phyloP scores from a whole-genome alignment of 495 filamentous ascomycete species.

The Aspergillus coremiiformis region DNA sequence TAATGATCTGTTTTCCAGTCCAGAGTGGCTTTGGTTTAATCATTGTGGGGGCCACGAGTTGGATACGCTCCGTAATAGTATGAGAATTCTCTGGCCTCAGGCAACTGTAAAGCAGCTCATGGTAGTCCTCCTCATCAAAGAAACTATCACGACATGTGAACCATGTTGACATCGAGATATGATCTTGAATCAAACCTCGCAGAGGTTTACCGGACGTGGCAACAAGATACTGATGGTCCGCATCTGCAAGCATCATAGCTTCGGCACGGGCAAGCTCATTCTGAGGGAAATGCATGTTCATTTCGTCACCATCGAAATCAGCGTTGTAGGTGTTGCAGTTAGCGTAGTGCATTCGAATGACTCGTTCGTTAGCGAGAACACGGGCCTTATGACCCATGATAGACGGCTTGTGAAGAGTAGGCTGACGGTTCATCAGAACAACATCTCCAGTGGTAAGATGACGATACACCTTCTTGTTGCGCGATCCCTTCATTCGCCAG shows the following conservation, averaged over 20 bases:
- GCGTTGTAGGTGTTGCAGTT: constrained; percentile 99
- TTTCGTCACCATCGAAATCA: constrained; percentile 99
- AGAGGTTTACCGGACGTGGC: constrained; percentile 90
- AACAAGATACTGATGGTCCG: constrained; percentile 94
- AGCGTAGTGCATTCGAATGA: constrained; percentile 98
- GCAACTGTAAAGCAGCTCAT: constrained; percentile 84
- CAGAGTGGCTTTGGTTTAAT: constrained; percentile 75
- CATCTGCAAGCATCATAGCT: constrained; percentile 85
- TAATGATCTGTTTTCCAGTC: constrained; percentile 98
- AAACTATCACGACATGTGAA: constrained; percentile 91
- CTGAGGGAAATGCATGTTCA: constrained; percentile 99
- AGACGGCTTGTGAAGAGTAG: constrained; percentile 99
- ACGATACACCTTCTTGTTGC: constrained; percentile 94
- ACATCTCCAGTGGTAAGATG: constrained; percentile 95
- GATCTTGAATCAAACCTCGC: constrained; percentile 96
- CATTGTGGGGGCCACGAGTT: constrained; percentile 71
- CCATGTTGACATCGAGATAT: constrained; percentile 88
- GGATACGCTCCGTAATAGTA: constrained; percentile 61
- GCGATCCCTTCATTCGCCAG: constrained; percentile 61
- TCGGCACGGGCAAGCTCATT: constrained; percentile 91
- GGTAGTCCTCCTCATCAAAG: constrained; percentile 80
- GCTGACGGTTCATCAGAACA: constrained; percentile 98
- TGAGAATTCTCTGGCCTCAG: constrained; percentile 84
- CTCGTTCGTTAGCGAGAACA: constrained; percentile 88
- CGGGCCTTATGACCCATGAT: constrained; percentile 97